Percentiles rank a stretch among this genome's conserved stretches.
Evolutionary conservation across 2,329 filamentous ascomycete species (phyloP).

Genomic region (Ceratocystis cubensis): DNA sequence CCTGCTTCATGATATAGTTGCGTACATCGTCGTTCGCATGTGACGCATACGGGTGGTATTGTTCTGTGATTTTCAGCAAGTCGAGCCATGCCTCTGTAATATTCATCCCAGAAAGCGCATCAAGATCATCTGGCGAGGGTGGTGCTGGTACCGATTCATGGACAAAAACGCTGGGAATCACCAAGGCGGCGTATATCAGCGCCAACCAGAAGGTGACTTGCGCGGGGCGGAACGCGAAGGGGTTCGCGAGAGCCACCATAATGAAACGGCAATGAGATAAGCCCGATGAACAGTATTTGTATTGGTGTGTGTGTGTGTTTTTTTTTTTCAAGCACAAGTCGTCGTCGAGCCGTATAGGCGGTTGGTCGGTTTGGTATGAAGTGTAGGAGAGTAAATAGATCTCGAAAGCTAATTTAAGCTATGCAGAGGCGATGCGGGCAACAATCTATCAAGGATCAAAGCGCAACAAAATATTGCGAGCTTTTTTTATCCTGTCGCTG

Average conservation of each 20-base stretch:
- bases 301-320: too few species aligned
- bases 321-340: neutral
- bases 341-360: neutral
- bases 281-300: neutral
- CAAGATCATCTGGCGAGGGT: slow-evolving; percentile 43
- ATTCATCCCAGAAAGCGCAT: slow-evolving; percentile 53
- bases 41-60: slow-evolving; percentile 83
- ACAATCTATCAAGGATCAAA: neutral
- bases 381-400: too few species aligned
- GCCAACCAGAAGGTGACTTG: slow-evolving; percentile 73
- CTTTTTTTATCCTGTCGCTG: neutral
- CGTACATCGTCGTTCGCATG: slow-evolving; percentile 69
- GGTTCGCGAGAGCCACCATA: slow-evolving; percentile 31
- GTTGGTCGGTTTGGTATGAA: neutral
- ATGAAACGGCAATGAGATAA: neutral
- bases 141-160: slow-evolving; percentile 58
- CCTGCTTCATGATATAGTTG: slow-evolving; percentile 58
- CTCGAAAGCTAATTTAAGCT: neutral
- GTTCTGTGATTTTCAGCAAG: slow-evolving; percentile 58
- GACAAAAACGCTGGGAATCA: slow-evolving; percentile 58
- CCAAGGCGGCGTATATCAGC: slow-evolving; percentile 62
- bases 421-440: neutral
- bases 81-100: slow-evolving; percentile 79
- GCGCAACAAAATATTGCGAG: neutral
- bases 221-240: slow-evolving; percentile 64